These are phyloP conservation scores for Cyberlindnera suaveolens DNA, from an alignment of 805 yeast species.

Conservation along the genomic window DNA sequence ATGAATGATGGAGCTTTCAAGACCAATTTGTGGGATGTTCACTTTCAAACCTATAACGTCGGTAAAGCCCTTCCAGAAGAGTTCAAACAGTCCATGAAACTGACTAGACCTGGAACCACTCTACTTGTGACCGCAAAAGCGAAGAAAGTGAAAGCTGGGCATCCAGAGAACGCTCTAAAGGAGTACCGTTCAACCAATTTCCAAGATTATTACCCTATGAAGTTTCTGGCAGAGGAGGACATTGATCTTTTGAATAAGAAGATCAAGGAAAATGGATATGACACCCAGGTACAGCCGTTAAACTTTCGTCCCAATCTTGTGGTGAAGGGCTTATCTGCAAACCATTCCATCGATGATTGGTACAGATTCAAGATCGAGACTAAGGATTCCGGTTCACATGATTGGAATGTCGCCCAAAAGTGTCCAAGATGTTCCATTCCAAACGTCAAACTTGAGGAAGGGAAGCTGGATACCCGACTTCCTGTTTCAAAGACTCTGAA, in stretches of 20 bases:
- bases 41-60: constrained; percentile 11
- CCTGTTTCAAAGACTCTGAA: constrained; percentile 11
- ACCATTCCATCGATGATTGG: constrained; percentile 12
- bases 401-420: constrained; percentile 14
- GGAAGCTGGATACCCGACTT: constrained; percentile 14
- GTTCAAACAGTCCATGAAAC: constrained; percentile 15
- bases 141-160: constrained; percentile 13
- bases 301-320: constrained; percentile 20
- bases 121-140: constrained; percentile 13
- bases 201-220: constrained; percentile 21
- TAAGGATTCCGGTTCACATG: background rate
- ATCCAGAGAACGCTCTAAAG: constrained; percentile 9
- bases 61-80: constrained; percentile 17
- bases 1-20: constrained; percentile 1
- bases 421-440: constrained; percentile 19
- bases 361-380: constrained; percentile 6
- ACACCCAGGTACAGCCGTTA: constrained; percentile 9
- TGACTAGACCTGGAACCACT: constrained; percentile 13
- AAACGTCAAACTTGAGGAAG: constrained; percentile 13
- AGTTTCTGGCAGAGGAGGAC: constrained; percentile 9
- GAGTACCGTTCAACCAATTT: constrained; percentile 11
- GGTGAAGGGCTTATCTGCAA: constrained; percentile 1
- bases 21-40: constrained; percentile 17
- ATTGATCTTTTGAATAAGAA: constrained; percentile 11
- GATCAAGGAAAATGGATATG: constrained; percentile 2